Conservation (phyloP, 2,329 filamentous ascomycete genomes). For the Aspergillus brunneoviolaceus region DNA sequence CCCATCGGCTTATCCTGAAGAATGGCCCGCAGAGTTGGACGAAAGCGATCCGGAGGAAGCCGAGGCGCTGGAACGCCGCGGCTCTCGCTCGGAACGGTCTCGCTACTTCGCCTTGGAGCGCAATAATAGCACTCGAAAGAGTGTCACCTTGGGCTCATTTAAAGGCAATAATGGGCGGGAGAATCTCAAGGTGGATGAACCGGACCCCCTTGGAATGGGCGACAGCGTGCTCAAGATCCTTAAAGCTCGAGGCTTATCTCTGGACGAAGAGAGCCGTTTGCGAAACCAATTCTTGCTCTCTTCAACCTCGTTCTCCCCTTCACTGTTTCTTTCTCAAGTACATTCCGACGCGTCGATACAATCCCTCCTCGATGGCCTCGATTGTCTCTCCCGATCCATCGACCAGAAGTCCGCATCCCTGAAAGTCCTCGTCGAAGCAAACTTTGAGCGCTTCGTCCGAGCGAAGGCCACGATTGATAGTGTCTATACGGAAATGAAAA, state of each 20-base stretch:
- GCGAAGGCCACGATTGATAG: constrained; percentile 98
- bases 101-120: constrained; percentile 83
- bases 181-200: constrained; percentile 83
- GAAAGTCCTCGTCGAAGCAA: constrained; percentile 93
- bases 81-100: constrained; percentile 64
- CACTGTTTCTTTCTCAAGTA: constrained; percentile 86
- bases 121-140: constrained; percentile 67
- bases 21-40: constrained; percentile 85
- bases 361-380: constrained; percentile 74
- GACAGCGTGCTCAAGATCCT: constrained; percentile 83
- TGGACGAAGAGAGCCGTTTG: constrained; percentile 79
- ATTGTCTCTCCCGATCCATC: constrained; percentile 85
- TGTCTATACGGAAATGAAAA: constrained; percentile 93
- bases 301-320: constrained; percentile 91
- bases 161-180: constrained; percentile 67
- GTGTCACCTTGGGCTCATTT: constrained; percentile 65
- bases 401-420: constrained; percentile 97
- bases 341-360: constrained; percentile 84
- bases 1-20: constrained; percentile 70
- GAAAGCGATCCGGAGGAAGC: constrained; percentile 67
- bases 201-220: constrained; percentile 83
- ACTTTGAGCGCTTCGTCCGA: constrained; percentile 96
- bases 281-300: constrained; percentile 92
- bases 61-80: constrained; percentile 37
- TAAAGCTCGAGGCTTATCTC: constrained; percentile 70